Evolutionary conservation across 163 green algal species (phyloP).

Genomic region (Scenedesmus sp.): DNA sequence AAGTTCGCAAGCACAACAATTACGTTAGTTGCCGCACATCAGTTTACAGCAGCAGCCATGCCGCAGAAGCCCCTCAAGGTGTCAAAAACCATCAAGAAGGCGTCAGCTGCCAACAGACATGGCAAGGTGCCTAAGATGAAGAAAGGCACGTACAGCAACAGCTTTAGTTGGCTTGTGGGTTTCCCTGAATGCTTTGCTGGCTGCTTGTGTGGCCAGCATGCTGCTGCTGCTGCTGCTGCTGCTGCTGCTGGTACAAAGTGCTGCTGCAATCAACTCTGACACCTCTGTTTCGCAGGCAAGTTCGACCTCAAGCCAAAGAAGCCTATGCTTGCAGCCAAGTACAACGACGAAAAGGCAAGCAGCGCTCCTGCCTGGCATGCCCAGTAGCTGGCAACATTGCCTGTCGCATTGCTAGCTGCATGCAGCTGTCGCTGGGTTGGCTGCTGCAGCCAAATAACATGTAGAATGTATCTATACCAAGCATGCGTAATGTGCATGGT

Average conservation of each 20-base stretch:
- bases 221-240: conserved; percentile 6
- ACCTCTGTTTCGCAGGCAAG: background rate
- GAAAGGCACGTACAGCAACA: conserved; percentile 19
- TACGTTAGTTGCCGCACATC: background rate
- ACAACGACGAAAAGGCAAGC: conserved; percentile 46
- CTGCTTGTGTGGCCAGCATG: background rate
- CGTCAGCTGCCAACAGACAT: conserved; percentile 46
- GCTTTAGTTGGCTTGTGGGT: background rate
- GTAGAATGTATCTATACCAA: no score
- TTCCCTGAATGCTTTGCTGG: background rate
- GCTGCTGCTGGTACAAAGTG: background rate
- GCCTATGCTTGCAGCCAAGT: background rate
- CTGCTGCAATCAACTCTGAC: background rate
- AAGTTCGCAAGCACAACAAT: background rate
- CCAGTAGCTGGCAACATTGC: background rate
- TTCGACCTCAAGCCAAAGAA: conserved; percentile 53
- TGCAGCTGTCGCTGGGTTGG: background rate
- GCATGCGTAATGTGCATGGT: no score
- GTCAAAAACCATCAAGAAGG: conserved; percentile 33
- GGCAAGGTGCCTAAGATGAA: conserved; percentile 50
- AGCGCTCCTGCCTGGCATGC: background rate
- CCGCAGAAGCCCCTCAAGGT: conserved; percentile 54
- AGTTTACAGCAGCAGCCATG: conserved; percentile 15
- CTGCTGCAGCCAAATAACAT: background rate
- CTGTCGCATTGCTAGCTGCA: background rate